Conservation (phyloP, 2,329 filamentous ascomycete genomes). For the Aspergillus tubingensis region DNA sequence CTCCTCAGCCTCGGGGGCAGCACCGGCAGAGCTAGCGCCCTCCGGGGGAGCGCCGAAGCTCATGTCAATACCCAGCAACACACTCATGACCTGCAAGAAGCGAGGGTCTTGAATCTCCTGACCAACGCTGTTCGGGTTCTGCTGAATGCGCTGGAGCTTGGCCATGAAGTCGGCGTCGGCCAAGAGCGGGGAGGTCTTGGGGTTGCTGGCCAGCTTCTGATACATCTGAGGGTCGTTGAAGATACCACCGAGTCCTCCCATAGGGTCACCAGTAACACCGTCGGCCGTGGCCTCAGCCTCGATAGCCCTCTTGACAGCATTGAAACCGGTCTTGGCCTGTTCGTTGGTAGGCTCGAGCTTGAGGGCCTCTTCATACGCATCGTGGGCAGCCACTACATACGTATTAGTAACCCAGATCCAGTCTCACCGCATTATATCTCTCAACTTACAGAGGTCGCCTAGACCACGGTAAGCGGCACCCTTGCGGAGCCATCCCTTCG, state of each 20-base stretch:
- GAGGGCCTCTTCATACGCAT: conserved; percentile 92
- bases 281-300: conserved; percentile 70
- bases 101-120: conserved; percentile 85
- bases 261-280: conserved; percentile 64
- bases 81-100: conserved; percentile 91
- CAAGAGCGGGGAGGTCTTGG: conserved; percentile 82
- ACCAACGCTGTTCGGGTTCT: conserved; percentile 77
- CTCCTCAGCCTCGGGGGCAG: conserved; percentile 59
- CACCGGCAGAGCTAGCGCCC: conserved; percentile 44
- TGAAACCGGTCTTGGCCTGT: conserved; percentile 85
- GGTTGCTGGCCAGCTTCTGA: conserved; percentile 88
- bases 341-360: conserved; percentile 91
- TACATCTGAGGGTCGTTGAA: conserved; percentile 91
- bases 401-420: conserved; percentile 17
- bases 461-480: conserved; percentile 86
- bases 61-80: conserved; percentile 93
- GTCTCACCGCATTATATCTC: neutral
- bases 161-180: conserved; percentile 85
- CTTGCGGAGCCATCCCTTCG: conserved; percentile 93
- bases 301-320: conserved; percentile 84
- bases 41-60: conserved; percentile 61
- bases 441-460: conserved; percentile 69
- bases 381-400: conserved; percentile 67
- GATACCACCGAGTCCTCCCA: conserved; percentile 80
- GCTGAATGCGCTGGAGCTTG: conserved; percentile 78